Base-by-base conservation (phyloP, 2,329 filamentous ascomycete species). In the Acrocalymma vagum region DNA sequence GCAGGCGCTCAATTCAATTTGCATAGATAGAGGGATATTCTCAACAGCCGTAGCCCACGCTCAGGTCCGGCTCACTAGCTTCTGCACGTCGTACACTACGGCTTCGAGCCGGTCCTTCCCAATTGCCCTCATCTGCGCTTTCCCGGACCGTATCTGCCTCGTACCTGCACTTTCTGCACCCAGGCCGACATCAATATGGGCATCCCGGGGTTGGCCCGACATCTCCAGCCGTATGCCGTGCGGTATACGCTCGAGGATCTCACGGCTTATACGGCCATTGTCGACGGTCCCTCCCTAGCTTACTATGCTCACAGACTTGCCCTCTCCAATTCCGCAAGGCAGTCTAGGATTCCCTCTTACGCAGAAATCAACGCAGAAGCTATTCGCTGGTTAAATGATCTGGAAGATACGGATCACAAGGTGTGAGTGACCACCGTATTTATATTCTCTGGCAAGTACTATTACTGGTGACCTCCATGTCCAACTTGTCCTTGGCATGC, bases 241-340 rank as follows among this genome's bases (percentile, higher is more conserved):
- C 53, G 38, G 16, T 58, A 46, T 40, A 52, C 53, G 8, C 34
- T 45, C 15, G 29, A 55, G 20, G 45, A 62, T 11, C 45, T 67
- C 17, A 25, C 53, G 29, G 62, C 58, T 9, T 63, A 59, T 29
- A 40, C 46, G 3, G 65, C 62, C 15, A 51, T 84, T 29, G 82
- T 95, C 40, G 91, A 96, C 63, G 91, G 90, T 0, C 90, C 91
- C 4, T 85, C 84, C 2, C 72, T 95, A 17, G 88, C 90, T 1
- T 87, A 93, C 63, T 81, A 89, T 64, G 74, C 92, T 26, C 83
- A 87, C 45, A 62, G 55, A 24, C 38, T 63, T 29, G 74, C 83
- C 34, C 69, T 82, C 13, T 18, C 42, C 45, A 13, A 59, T 66
- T 14, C 68, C 67, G 25, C 42, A 32, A 49, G 48, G 28, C 47